Conservation (phyloP, 2,329 filamentous ascomycete genomes). For the Shiraia sp. region DNA sequence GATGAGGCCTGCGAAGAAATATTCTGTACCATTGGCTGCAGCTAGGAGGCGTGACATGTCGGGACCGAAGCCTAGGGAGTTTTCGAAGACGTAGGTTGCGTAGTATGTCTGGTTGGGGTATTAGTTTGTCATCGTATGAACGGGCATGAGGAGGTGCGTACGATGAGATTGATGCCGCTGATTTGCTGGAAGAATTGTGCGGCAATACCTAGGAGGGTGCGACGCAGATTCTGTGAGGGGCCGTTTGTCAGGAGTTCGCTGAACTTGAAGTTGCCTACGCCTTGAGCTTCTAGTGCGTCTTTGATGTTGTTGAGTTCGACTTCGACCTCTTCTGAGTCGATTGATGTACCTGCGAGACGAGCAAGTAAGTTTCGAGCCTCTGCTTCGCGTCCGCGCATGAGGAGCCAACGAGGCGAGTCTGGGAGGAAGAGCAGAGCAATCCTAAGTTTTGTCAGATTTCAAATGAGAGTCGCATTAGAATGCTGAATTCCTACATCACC, state of each 20-base stretch:
- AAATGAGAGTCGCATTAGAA: rapidly evolving
- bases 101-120: constrained; percentile 6
- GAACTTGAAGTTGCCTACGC: constrained; percentile 37
- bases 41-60: constrained; percentile 42
- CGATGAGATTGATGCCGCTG: constrained; percentile 30
- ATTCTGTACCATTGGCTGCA: constrained; percentile 49
- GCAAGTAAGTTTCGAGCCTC: constrained; percentile 22
- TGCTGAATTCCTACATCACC: constrained; percentile 4
- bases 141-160: neutral
- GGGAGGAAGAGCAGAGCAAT: constrained; percentile 20
- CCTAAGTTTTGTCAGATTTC: constrained; percentile 3
- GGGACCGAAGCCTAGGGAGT: constrained; percentile 49
- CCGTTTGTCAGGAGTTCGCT: constrained; percentile 49
- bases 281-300: constrained; percentile 45
- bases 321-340: constrained; percentile 33
- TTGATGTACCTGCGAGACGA: constrained; percentile 7
- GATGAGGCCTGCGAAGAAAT: constrained; percentile 45
- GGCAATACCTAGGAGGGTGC: constrained; percentile 48
- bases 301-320: constrained; percentile 42
- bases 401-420: constrained; percentile 50
- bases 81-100: constrained; percentile 50
- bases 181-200: constrained; percentile 54
- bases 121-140: neutral
- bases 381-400: constrained; percentile 53
- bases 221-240: constrained; percentile 48